These are phyloP conservation scores for Botrytis porri DNA, from an alignment of 2,329 filamentous ascomycete species.

Conservation along the genomic window DNA sequence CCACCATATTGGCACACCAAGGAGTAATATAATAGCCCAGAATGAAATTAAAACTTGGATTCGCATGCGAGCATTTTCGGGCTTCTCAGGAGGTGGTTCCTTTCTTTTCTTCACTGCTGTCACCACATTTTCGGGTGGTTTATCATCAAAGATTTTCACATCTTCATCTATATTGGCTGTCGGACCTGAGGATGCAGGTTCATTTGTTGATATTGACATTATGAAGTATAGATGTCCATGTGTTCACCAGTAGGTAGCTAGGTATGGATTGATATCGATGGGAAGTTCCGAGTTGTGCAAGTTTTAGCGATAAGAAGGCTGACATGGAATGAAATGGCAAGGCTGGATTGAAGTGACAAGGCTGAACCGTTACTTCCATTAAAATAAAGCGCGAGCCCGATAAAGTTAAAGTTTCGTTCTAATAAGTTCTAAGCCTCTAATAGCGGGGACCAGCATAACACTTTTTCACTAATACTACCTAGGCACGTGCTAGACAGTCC, in stretches of 20 bases:
- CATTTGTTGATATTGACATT: slow-evolving; percentile 29
- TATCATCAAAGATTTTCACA: slow-evolving; percentile 20
- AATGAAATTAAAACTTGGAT: slow-evolving; percentile 79
- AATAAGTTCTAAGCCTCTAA: neutral
- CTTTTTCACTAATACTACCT: neutral
- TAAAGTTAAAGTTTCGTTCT: neutral
- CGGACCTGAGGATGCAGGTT: slow-evolving; percentile 21
- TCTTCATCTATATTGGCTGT: slow-evolving; percentile 9
- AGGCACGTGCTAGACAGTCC: too few species aligned
- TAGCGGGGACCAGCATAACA: neutral
- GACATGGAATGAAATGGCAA: neutral
- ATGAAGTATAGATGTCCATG: slow-evolving; percentile 10
- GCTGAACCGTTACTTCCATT: neutral
- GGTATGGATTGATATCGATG: neutral
- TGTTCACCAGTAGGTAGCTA: neutral
- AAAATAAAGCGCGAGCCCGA: neutral
- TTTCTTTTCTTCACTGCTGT: slow-evolving; percentile 32
- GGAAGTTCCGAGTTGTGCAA: neutral
- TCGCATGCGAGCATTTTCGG: slow-evolving; percentile 65
- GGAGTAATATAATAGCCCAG: slow-evolving; percentile 78
- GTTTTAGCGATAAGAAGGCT: slow-evolving; percentile 9
- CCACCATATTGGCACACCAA: slow-evolving; percentile 95
- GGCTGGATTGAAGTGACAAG: neutral
- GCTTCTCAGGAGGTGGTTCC: slow-evolving; percentile 70
- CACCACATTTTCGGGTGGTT: slow-evolving; percentile 31